Conservation (phyloP, 805 yeast genomes). For the Candida tallmaniae region DNA sequence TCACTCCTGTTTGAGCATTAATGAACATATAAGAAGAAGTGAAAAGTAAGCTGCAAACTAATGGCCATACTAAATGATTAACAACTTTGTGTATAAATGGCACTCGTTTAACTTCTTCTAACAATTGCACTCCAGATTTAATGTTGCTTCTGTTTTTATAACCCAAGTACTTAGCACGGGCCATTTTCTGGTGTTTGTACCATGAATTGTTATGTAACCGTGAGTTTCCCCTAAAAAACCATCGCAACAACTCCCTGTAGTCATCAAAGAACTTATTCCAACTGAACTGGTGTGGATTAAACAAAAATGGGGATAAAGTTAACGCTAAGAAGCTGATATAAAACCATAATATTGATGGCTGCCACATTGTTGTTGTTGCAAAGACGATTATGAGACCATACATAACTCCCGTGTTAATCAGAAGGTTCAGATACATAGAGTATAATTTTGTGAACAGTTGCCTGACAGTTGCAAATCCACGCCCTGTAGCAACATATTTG, state of each 20-base stretch:
- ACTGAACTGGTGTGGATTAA: slow-evolving; percentile 74
- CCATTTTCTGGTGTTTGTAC: slow-evolving; percentile 54
- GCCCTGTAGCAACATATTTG: slow-evolving; percentile 79
- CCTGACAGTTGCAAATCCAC: slow-evolving; percentile 83
- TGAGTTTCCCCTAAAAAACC: slow-evolving; percentile 89
- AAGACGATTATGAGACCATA: slow-evolving; percentile 50
- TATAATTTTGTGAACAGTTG: slow-evolving; percentile 71
- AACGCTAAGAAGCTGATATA: slow-evolving; percentile 68
- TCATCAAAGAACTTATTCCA: slow-evolving; percentile 68
- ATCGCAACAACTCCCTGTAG: slow-evolving; percentile 82
- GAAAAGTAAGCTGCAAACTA: slow-evolving; percentile 13
- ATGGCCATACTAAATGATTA: slow-evolving; percentile 16
- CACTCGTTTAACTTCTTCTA: slow-evolving; percentile 1
- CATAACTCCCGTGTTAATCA: slow-evolving; percentile 59
- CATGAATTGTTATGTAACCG: slow-evolving; percentile 69
- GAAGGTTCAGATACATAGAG: slow-evolving; percentile 66
- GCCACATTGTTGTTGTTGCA: slow-evolving; percentile 62
- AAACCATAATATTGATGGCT: slow-evolving; percentile 54
- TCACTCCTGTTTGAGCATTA: slow-evolving; percentile 87
- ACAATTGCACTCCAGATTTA: background rate
- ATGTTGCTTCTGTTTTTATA: slow-evolving; percentile 11
- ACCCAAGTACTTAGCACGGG: slow-evolving; percentile 24
- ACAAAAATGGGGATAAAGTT: slow-evolving; percentile 66
- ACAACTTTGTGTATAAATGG: slow-evolving; percentile 9
- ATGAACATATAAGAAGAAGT: slow-evolving; percentile 73